Percentiles rank a stretch among this genome's conserved stretches.
These are phyloP conservation scores for Lonicera japonica DNA, from an alignment of 129 eudicot genomes.

Conservation along the genomic window DNA sequence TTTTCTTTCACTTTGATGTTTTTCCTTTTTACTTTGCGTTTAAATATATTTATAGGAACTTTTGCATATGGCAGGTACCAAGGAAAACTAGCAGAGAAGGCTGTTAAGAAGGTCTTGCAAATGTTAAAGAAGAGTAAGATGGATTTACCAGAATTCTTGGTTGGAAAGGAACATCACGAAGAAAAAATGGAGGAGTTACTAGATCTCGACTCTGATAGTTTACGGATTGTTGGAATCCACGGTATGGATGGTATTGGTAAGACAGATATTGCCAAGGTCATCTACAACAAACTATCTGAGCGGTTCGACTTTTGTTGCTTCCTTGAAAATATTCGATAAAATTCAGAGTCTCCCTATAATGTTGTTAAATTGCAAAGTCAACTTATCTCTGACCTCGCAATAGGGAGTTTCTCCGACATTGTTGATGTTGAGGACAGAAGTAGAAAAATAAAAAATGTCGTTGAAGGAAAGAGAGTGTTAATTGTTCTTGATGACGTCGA, in stretches of 20 bases:
- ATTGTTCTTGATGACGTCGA: not conserved
- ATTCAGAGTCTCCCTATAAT: not conserved
- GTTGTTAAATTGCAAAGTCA: slow-evolving; percentile 4
- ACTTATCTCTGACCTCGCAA: not conserved
- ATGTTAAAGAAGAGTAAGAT: not conserved
- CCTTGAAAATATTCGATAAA: slow-evolving; percentile 7
- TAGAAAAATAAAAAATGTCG: not conserved
- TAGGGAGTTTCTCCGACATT: not conserved
- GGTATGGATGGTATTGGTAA: slow-evolving; percentile 20
- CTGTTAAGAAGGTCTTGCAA: not conserved
- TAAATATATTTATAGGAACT: no score
- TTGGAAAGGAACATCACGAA: not conserved
- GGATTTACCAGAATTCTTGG: not conserved
- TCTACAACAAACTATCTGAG: slow-evolving; percentile 3
- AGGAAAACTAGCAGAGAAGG: not conserved
- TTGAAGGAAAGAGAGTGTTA: not conserved
- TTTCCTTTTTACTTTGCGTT: no score
- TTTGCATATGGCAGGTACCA: not conserved
- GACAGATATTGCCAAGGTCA: slow-evolving; percentile 7
- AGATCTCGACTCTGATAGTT: not conserved
- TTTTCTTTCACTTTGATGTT: no score
- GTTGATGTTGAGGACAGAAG: not conserved
- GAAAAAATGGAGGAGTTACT: not conserved
- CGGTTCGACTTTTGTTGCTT: slow-evolving; percentile 3
- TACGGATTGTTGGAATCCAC: not conserved